These are phyloP conservation scores for Margaritispora aquatica DNA, from an alignment of 495 filamentous ascomycete genomes.

Conservation along the genomic window DNA sequence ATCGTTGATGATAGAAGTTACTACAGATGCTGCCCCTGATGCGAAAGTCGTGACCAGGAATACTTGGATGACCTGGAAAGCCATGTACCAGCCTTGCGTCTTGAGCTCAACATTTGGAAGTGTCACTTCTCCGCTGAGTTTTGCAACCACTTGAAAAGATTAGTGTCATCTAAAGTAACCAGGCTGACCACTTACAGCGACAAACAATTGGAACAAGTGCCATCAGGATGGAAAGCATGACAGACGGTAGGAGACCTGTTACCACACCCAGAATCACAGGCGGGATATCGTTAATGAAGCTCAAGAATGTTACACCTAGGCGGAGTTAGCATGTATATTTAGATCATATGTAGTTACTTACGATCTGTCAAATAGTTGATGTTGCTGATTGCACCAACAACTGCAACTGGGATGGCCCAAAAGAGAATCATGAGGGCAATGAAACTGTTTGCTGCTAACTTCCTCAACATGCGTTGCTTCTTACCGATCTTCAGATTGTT, in stretches of 20 bases:
- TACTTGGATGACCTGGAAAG: constrained; percentile 91
- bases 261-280: constrained; percentile 68
- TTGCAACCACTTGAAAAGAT: constrained; percentile 44
- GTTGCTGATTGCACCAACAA: constrained; percentile 88
- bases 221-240: constrained; percentile 81
- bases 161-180: background rate
- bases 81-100: constrained; percentile 85
- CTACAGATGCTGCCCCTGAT: constrained; percentile 67
- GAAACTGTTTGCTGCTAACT: constrained; percentile 59
- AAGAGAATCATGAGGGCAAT: constrained; percentile 83
- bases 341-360: constrained; percentile 24
- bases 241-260: constrained; percentile 73
- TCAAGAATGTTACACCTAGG: constrained; percentile 38
- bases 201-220: constrained; percentile 83
- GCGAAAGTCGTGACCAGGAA: constrained; percentile 83
- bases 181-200: constrained; percentile 29
- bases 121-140: constrained; percentile 70
- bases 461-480: constrained; percentile 72
- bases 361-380: constrained; percentile 61
- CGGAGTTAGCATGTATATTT: background rate
- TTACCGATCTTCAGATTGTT: constrained; percentile 76
- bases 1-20: constrained; percentile 52
- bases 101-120: constrained; percentile 72
- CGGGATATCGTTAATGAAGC: constrained; percentile 63
- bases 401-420: constrained; percentile 88